A percentile compares a stretch with the other conserved stretches of the same genome.
phyloP scores from a whole-genome alignment of 306 rosid species.

The Luffa acutangula region DNA sequence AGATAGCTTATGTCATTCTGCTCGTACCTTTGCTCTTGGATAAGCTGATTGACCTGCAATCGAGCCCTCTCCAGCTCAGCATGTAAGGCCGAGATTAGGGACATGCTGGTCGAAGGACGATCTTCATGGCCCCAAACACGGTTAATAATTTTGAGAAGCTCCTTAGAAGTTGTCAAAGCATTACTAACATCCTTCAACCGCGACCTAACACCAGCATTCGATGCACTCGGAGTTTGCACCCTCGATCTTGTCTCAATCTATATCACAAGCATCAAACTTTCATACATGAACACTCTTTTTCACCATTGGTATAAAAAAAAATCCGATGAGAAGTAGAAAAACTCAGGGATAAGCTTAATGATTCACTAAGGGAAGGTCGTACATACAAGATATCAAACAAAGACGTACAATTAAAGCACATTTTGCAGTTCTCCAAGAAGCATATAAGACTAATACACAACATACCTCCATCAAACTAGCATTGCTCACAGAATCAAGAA shows the following conservation, averaged over 20 bases:
- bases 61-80: slow-evolving; percentile 95
- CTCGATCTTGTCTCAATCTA: slow-evolving; percentile 84
- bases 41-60: slow-evolving; percentile 77
- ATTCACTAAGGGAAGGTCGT: not conserved
- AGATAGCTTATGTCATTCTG: slow-evolving; percentile 67
- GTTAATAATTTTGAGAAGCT: slow-evolving; percentile 81
- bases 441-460: not conserved
- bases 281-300: not conserved
- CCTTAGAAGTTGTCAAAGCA: slow-evolving; percentile 85
- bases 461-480: slow-evolving; percentile 89
- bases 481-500: slow-evolving; percentile 60
- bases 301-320: not conserved
- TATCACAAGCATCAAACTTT: slow-evolving; percentile 8
- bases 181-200: slow-evolving; percentile 82
- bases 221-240: slow-evolving; percentile 54
- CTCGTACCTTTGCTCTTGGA: slow-evolving; percentile 80
- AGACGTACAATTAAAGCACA: not conserved
- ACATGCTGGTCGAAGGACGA: slow-evolving; percentile 84
- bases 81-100: slow-evolving; percentile 79
- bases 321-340: not conserved
- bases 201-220: slow-evolving; percentile 47
- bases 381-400: not conserved
- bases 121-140: slow-evolving; percentile 91
- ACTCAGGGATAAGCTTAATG: not conserved
- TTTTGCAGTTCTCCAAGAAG: not conserved